Evolutionary conservation across 2,329 filamentous ascomycete species (phyloP).

Genomic region (Penicillium sp.): DNA sequence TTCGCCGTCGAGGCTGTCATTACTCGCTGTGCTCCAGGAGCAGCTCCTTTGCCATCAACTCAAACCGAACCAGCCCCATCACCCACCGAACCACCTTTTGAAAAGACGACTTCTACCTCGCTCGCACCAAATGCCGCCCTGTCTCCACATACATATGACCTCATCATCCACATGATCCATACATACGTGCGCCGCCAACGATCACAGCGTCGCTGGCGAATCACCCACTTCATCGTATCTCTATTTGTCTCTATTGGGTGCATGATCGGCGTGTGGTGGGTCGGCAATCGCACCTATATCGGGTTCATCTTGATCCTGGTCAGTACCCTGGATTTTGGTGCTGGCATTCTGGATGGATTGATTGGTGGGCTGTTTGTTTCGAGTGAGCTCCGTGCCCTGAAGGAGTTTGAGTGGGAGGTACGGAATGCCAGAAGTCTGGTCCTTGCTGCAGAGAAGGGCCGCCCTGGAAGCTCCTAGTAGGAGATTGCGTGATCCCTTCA

Average conservation of each 20-base stretch:
- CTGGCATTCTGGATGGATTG: conserved; percentile 81
- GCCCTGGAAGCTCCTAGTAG: neutral
- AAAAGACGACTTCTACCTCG: conserved; percentile 26
- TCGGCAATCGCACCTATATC: conserved; percentile 70
- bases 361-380: conserved; percentile 87
- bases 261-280: conserved; percentile 85
- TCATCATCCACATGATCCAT: conserved; percentile 73
- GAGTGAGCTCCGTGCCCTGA: conserved; percentile 78
- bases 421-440: conserved; percentile 62
- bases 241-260: conserved; percentile 73
- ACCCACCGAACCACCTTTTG: conserved; percentile 21
- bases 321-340: conserved; percentile 75
- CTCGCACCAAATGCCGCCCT: conserved; percentile 38
- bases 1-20: conserved; percentile 89
- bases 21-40: conserved; percentile 45
- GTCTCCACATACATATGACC: conserved; percentile 66
- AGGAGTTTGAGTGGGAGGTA: conserved; percentile 95
- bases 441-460: conserved; percentile 24
- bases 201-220: conserved; percentile 72
- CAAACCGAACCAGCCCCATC: conserved; percentile 13
- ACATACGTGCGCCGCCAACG: conserved; percentile 74
- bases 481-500: neutral
- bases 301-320: conserved; percentile 80
- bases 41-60: conserved; percentile 8
- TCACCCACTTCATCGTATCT: conserved; percentile 74